phyloP scores from a whole-genome alignment of 2,329 filamentous ascomycete genomes.

The Grosmannia serpens region DNA sequence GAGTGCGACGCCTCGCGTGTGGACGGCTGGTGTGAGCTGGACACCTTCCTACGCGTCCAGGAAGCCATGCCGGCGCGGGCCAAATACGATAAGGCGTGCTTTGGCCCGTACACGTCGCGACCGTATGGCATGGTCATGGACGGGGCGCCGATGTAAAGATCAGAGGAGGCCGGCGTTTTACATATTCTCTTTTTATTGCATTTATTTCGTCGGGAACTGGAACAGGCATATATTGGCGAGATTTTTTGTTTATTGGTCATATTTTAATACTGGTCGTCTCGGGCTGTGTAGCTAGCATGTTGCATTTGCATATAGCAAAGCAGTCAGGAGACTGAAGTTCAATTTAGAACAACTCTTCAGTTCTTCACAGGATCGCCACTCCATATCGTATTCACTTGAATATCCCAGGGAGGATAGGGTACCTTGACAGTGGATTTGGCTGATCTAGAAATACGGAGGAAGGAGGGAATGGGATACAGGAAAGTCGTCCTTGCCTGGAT shows the following conservation, averaged over 20 bases:
- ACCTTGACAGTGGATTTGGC: not conserved
- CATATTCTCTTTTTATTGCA: not conserved
- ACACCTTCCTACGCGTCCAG: conserved; percentile 53
- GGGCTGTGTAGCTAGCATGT: no score
- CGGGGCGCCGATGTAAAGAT: conserved; percentile 27
- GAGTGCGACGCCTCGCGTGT: conserved; percentile 50
- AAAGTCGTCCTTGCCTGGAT: not conserved
- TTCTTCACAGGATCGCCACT: no score
- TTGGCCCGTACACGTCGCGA: conserved; percentile 39
- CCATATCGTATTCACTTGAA: no score
- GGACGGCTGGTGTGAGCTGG: conserved; percentile 69
- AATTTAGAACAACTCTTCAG: no score
- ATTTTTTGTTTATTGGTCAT: not conserved
- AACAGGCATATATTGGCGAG: not conserved
- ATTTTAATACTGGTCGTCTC: not conserved
- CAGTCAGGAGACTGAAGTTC: no score
- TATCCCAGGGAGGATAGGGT: not conserved
- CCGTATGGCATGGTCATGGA: conserved; percentile 38
- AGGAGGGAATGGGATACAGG: not conserved
- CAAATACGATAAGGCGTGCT: conserved; percentile 55
- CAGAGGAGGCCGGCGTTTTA: not conserved
- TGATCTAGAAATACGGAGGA: not conserved
- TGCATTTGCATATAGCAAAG: no score
- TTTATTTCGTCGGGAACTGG: not conserved
- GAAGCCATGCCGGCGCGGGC: conserved; percentile 45